Conservation (phyloP, 495 filamentous ascomycete genomes). For the Monascus purpureus region DNA sequence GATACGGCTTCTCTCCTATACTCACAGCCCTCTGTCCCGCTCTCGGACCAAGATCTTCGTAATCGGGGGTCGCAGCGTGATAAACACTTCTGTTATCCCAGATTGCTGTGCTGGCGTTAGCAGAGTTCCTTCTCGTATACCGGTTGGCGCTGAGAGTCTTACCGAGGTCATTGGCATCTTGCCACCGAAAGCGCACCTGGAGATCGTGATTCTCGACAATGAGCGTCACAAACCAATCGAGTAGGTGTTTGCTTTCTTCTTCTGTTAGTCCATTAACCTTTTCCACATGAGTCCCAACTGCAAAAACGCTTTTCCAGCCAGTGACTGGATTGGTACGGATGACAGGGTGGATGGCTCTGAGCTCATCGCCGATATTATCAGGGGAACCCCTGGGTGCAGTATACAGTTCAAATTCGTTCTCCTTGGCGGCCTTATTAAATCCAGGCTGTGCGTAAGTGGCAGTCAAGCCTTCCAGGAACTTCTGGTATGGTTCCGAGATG, state of each 20-base stretch:
- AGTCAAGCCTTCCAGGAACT: constrained; percentile 54
- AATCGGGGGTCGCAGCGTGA: constrained; percentile 61
- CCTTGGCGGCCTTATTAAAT: constrained; percentile 43
- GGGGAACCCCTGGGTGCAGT: constrained; percentile 45
- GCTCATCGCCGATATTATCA: constrained; percentile 48
- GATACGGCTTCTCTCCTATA: constrained; percentile 56
- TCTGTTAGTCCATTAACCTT: constrained; percentile 51
- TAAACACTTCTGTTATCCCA: constrained; percentile 68
- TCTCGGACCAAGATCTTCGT: constrained; percentile 40
- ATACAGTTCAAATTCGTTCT: constrained; percentile 43
- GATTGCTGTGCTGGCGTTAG: constrained; percentile 35
- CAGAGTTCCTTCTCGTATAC: background rate
- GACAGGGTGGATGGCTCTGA: constrained; percentile 55
- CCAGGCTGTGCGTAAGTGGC: constrained; percentile 48
- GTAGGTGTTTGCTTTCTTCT: constrained; percentile 47
- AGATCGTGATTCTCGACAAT: constrained; percentile 68
- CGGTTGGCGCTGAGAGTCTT: constrained; percentile 1
- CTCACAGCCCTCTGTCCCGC: constrained; percentile 49
- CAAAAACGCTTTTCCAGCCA: constrained; percentile 67
- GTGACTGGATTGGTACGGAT: constrained; percentile 76
- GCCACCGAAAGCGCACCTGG: constrained; percentile 58
- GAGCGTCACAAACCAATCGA: constrained; percentile 48
- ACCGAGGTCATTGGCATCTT: constrained; percentile 42
- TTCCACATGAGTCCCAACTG: constrained; percentile 43
- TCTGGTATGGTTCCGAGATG: constrained; percentile 46